Percentiles rank a stretch among this genome's conserved stretches.
These are phyloP conservation scores for Arthromyces matolae DNA, from an alignment of 768 basidiomycete species.

Conservation along the genomic window DNA sequence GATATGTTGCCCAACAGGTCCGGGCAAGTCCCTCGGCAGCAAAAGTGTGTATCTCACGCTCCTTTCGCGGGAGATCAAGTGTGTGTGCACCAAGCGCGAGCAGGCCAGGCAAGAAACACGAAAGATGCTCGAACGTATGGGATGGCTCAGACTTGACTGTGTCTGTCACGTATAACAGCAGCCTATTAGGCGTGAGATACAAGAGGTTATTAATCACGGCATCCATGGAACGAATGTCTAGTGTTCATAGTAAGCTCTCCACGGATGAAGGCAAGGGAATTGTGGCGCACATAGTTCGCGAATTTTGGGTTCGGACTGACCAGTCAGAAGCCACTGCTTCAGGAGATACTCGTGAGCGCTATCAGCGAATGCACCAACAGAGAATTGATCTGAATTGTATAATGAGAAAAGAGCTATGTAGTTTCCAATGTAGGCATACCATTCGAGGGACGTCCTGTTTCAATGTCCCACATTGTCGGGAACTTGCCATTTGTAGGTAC, in stretches of 20 bases:
- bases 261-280: conserved; percentile 30
- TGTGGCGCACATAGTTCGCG: conserved; percentile 55
- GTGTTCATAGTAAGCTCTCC: conserved; percentile 16
- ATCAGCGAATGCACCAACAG: conserved; percentile 57
- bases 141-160: conserved; percentile 29
- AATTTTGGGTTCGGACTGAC: conserved; percentile 44
- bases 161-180: conserved; percentile 58
- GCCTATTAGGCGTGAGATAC: conserved; percentile 48
- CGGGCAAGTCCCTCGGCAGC: conserved; percentile 60
- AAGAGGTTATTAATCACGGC: conserved; percentile 51
- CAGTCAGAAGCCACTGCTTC: conserved; percentile 63
- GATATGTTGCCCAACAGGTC: conserved; percentile 61
- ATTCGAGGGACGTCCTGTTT: conserved; percentile 39
- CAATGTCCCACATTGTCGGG: conserved; percentile 48
- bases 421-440: conserved; percentile 28
- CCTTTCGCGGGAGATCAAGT: conserved; percentile 29
- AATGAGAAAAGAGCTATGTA: neutral
- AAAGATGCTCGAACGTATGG: conserved; percentile 55
- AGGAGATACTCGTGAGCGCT: conserved; percentile 70
- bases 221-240: conserved; percentile 46
- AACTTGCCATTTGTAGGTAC: conserved; percentile 49
- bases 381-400: conserved; percentile 34
- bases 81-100: conserved; percentile 55
- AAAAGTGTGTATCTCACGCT: conserved; percentile 49
- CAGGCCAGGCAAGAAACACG: conserved; percentile 63